Evolutionary conservation across 257 asterid species (phyloP).

Genomic region (Lycium barbarum): DNA sequence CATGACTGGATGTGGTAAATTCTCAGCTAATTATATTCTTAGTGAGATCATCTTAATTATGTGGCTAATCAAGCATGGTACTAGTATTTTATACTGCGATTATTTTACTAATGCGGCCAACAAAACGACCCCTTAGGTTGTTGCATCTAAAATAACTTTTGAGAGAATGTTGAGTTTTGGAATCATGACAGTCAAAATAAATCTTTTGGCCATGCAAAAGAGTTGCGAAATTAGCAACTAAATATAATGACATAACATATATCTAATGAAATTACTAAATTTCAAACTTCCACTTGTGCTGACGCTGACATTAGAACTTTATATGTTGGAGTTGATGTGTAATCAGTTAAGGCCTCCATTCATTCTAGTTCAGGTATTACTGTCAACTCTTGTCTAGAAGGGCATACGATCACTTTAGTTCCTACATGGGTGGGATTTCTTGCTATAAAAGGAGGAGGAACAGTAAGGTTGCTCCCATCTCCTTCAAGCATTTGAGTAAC

Average conservation of each 20-base stretch:
- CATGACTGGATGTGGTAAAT: background rate
- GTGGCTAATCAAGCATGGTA: background rate
- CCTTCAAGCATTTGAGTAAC: constrained; percentile 51
- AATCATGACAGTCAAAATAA: background rate
- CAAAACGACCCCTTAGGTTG: background rate
- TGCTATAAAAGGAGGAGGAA: constrained; percentile 43
- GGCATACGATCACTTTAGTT: too few relatives aligned
- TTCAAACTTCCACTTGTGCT: background rate
- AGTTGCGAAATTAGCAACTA: background rate
- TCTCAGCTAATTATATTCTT: background rate
- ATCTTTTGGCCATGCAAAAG: background rate
- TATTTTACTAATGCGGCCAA: background rate
- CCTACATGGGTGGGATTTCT: background rate
- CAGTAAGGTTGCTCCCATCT: constrained; percentile 32
- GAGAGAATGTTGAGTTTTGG: background rate
- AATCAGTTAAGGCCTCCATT: background rate
- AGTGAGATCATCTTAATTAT: background rate
- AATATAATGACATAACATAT: background rate
- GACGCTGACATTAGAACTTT: background rate
- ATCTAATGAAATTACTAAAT: background rate
- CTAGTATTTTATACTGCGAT: background rate
- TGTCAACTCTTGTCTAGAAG: background rate
- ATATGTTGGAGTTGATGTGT: background rate
- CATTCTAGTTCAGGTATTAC: background rate
- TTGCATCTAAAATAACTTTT: background rate